Evolutionary conservation across 768 basidiomycete species (phyloP).

Genomic region (Tremella fuciformis): DNA sequence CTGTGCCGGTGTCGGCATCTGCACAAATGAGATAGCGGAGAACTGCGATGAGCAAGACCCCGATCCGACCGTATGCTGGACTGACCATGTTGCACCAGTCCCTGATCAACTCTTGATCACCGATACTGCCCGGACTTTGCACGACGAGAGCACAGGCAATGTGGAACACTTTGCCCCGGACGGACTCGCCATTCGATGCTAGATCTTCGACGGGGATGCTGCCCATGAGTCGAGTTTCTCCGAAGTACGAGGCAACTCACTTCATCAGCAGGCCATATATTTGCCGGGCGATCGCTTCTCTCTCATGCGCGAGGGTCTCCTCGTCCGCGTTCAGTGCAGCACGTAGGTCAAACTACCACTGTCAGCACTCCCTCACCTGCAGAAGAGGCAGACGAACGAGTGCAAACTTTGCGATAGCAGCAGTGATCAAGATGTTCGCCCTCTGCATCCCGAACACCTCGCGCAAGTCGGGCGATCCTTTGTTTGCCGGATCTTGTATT

Average conservation of each 20-base stretch:
- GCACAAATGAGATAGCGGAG: conserved; percentile 44
- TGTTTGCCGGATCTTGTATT: conserved; percentile 25
- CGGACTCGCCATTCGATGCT: conserved; percentile 45
- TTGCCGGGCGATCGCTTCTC: conserved; percentile 42
- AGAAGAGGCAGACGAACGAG: conserved; percentile 29
- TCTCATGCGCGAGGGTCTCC: conserved; percentile 35
- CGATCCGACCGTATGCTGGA: background rate
- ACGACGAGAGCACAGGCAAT: conserved; percentile 41
- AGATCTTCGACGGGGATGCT: conserved; percentile 46
- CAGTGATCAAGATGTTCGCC: conserved; percentile 46
- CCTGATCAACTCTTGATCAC: conserved; percentile 36
- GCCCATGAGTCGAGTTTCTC: background rate
- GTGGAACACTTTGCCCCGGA: conserved; percentile 44
- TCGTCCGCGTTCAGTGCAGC: conserved; percentile 38
- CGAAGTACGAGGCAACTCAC: conserved; percentile 13
- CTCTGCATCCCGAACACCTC: conserved; percentile 44
- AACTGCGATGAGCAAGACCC: conserved; percentile 29
- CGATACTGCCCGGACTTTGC: conserved; percentile 15
- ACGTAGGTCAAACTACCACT: conserved; percentile 35
- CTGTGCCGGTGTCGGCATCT: conserved; percentile 43
- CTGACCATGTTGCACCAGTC: conserved; percentile 49
- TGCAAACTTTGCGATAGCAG: conserved; percentile 47
- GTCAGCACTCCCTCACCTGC: conserved; percentile 6
- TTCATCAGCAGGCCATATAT: conserved; percentile 42
- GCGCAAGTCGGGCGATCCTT: conserved; percentile 7